Base-by-base conservation (phyloP, 371 early-diverging fungal genomes). In the Mucor lusitanicus region DNA sequence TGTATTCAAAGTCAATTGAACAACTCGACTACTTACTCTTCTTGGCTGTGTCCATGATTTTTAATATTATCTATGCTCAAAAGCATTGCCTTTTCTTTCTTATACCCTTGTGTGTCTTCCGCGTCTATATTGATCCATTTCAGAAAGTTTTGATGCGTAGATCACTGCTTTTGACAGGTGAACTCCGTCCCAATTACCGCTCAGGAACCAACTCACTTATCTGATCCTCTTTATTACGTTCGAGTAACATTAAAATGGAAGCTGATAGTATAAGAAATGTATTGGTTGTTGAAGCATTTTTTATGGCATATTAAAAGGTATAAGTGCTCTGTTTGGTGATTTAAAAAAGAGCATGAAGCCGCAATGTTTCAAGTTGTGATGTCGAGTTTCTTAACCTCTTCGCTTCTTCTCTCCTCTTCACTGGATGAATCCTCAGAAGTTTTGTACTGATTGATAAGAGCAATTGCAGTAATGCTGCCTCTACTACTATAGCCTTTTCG, bases 401-500 rank as follows among this genome's bases (percentile, higher is more conserved):
- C 55, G 44, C 67, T 67, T 21, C 25, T 67, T 56, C 63, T 32
- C 3, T 67, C 68, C 56, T 67, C 68, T 19, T 62, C 68, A 28
- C 68, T 67, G 17, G 58, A 56, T 13, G 65, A 59, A 6, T 44
- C 63, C 13, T 40, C 63, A 13, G 58, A 61, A 1, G 46, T 28
- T 30, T 56, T 63, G 37, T 48, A 54, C 15, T 44, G 25, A 50
- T 65, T 65, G 6, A 70, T 8, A 3, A 70, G 46, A 1, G 65
- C 42, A n/a, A 57, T 53, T 0, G 61, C 61, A 27, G 61, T 65
- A 0, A 72, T 35, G 57, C 68, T 72, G 1, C 62, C 67, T 50
- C 70, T 46, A 5, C 64, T 63, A 25, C 64, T 70, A 19, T 69
- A 69, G 4, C 67, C 70, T 54, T 61, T 73, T 12, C 74, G 64